Conservation (phyloP, 163 green algal genomes). For the Prototheca cutis region DNA sequence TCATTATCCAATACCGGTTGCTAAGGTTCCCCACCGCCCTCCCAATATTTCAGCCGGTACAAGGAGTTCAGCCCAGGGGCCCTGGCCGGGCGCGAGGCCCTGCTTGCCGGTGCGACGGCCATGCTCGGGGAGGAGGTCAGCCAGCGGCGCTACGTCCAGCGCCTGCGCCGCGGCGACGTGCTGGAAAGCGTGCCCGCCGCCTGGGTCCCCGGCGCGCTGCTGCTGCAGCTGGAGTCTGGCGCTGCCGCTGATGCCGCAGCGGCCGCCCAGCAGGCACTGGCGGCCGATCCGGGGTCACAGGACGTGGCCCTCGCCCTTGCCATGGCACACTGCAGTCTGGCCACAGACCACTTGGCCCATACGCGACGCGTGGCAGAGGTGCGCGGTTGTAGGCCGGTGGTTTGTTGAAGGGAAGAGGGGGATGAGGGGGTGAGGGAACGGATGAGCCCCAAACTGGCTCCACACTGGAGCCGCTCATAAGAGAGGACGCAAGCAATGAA, state of each 20-base stretch:
- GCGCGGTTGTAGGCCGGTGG: not conserved
- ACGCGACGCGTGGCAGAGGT: slow-evolving; percentile 6
- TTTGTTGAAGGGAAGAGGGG: not conserved
- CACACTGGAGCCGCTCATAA: no score
- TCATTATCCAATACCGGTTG: no score
- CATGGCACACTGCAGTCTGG: slow-evolving; percentile 18
- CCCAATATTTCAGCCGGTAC: not conserved
- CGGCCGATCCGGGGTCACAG: slow-evolving; percentile 7
- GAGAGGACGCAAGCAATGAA: no score
- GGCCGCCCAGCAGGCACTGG: slow-evolving; percentile 9
- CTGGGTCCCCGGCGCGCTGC: slow-evolving; percentile 20
- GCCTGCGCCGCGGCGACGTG: not conserved
- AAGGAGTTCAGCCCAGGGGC: not conserved
- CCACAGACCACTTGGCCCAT: slow-evolving; percentile 10
- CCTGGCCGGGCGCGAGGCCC: not conserved
- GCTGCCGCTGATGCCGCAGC: slow-evolving; percentile 23
- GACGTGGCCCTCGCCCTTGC: slow-evolving; percentile 32
- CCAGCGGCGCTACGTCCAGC: not conserved
- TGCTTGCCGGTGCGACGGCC: not conserved
- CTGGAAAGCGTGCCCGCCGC: not conserved
- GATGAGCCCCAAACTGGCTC: no score
- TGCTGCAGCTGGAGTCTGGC: slow-evolving; percentile 29
- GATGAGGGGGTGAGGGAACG: slow-evolving; percentile 10
- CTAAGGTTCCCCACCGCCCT: no score
- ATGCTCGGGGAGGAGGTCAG: not conserved